phyloP scores from a whole-genome alignment of 2,329 filamentous ascomycete genomes.

The Scedosporium boydii region DNA sequence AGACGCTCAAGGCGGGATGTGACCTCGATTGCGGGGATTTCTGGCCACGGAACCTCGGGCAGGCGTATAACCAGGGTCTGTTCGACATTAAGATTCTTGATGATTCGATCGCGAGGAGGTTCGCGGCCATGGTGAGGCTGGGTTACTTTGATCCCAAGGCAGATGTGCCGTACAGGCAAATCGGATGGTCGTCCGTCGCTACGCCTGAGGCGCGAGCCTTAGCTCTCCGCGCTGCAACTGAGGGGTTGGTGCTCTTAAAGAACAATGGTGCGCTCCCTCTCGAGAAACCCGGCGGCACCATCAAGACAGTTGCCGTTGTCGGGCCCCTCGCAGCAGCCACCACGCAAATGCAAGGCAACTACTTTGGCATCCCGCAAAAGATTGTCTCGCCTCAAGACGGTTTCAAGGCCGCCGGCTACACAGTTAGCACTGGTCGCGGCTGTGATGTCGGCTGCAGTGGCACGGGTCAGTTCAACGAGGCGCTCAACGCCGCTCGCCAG shows the following conservation, averaged over 20 bases:
- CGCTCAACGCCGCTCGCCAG: slow-evolving; percentile 27
- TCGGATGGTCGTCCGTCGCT: slow-evolving; percentile 47
- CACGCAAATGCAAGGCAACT: slow-evolving; percentile 6
- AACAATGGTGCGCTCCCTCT: slow-evolving; percentile 70
- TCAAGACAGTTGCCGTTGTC: slow-evolving; percentile 62
- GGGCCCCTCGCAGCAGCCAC: slow-evolving; percentile 31
- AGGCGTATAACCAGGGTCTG: slow-evolving; percentile 18
- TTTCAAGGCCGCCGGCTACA: slow-evolving; percentile 1
- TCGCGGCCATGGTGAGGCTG: slow-evolving; percentile 42
- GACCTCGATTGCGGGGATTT: slow-evolving; percentile 19
- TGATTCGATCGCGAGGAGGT: slow-evolving; percentile 38
- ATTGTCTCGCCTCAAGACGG: slow-evolving; percentile 3
- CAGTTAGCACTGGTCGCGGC: slow-evolving; percentile 9
- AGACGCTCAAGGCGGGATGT: slow-evolving; percentile 24
- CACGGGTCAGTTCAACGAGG: slow-evolving; percentile 9
- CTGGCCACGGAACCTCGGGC: slow-evolving; percentile 3
- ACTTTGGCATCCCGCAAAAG: slow-evolving; percentile 1
- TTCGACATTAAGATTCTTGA: slow-evolving; percentile 23
- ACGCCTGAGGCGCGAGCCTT: slow-evolving; percentile 43
- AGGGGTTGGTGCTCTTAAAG: slow-evolving; percentile 80
- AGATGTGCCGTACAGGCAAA: slow-evolving; percentile 26
- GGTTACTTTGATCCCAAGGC: slow-evolving; percentile 45
- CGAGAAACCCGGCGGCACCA: slow-evolving; percentile 49
- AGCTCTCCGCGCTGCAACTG: slow-evolving; percentile 42
- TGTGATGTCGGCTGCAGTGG: background rate